Evolutionary conservation across 148 eudicot genomes (phyloP), one percentile per base, ranked within the genome.

Genomic region (Rhododendron simsii): DNA sequence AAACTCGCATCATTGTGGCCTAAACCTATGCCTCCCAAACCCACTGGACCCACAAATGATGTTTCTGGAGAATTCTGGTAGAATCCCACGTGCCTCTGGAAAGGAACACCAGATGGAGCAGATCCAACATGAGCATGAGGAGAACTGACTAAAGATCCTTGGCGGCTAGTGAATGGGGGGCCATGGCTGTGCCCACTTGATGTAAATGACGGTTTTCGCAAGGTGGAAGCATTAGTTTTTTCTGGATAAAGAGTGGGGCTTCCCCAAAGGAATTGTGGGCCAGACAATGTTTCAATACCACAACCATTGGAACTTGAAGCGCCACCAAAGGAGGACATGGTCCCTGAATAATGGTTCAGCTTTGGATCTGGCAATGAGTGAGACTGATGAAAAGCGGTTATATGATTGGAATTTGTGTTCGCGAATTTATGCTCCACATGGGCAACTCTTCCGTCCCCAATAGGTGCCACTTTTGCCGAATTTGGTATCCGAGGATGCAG

Each of bases 191-290:
- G 91, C 35, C 90, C 94, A 83, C 89, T 91, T 74, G 93, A 89
- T 63, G 91, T 57, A 61, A 92, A 81, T 0, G 93, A 85, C 69
- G 86, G 88, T 61, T 86, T 83, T 41, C 81, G 86, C 94, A 90
- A 91, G 61, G 89, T 79, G 86, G 90, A 67, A 28, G 90, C 73
- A 84, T 89, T 92, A 77, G 90, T 84, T 33, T 86, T 88, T 53
- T 95, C 94, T 21, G 92, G 82, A 82, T 87, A 81, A 23, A 90
- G 83, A 2, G 78, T 86, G 55, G 96, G 91, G 87, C 95, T 92
- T 87, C 96, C 95, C 98, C 98, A 95, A 35, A 95, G 96, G 87
- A 95, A 95, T 73, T 95, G 96, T 77, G 98, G 92, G 67, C 96
- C 96, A 71, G 98, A 94, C 65, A 95, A 80, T 83, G 94, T 95